Evolutionary conservation across 257 asterid genomes (phyloP).

Genomic region (Penstemon newberryi): DNA sequence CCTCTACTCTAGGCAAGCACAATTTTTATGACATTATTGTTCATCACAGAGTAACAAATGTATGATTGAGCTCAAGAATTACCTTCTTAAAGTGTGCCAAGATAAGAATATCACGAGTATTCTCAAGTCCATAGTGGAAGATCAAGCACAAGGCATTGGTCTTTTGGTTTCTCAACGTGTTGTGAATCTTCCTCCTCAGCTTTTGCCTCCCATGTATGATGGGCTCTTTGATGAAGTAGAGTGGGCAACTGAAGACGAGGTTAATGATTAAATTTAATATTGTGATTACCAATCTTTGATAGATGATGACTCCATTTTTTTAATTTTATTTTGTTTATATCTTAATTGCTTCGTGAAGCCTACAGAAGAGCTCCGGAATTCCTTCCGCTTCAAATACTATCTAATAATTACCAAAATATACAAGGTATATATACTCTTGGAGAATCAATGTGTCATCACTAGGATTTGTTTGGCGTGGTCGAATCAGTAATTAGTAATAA

Average conservation of each 20-base stretch:
- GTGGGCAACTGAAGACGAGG: conserved; percentile 99
- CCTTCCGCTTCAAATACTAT: conserved; percentile 71
- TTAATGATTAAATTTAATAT: conserved; percentile 30
- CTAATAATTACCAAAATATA: conserved; percentile 77
- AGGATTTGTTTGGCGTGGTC: background rate
- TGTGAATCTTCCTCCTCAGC: conserved; percentile 93
- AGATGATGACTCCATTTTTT: conserved; percentile 10
- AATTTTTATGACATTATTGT: background rate
- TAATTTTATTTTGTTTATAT: conserved; percentile 22
- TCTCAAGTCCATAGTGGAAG: conserved; percentile 51
- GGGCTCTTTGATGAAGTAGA: conserved; percentile 83
- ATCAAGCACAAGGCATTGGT: conserved; percentile 53
- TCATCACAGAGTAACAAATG: conserved; percentile 52
- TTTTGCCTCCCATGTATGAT: conserved; percentile 88
- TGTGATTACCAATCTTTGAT: conserved; percentile 25
- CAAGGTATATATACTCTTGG: conserved; percentile 52
- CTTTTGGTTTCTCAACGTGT: conserved; percentile 83
- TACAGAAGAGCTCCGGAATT: conserved; percentile 66
- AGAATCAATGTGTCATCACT: background rate
- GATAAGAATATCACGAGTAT: conserved; percentile 41
- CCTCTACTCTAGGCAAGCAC: background rate
- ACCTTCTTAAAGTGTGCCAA: conserved; percentile 57
- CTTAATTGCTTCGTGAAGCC: conserved; percentile 48
- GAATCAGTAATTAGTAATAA: conserved; percentile 1
- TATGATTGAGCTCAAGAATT: conserved; percentile 56